These are phyloP conservation scores for Gracilaria domingensis DNA, from an alignment of 23 red algal species.

Conservation along the genomic window DNA sequence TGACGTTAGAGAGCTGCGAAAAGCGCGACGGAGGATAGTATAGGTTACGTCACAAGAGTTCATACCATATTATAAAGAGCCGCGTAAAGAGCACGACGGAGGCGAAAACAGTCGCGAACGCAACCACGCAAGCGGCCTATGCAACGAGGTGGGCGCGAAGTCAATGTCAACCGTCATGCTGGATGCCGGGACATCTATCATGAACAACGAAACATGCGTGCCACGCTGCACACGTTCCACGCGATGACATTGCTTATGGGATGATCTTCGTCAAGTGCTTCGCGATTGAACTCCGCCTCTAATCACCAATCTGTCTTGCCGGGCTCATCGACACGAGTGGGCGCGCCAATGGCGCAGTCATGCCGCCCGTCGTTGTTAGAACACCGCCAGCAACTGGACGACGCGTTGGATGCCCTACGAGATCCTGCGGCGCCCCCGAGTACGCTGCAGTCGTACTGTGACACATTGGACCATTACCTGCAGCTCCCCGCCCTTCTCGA, in stretches of 20 bases:
- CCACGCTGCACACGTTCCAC: constrained; percentile 5
- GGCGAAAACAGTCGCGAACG: not conserved
- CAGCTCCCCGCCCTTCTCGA: constrained; percentile 69
- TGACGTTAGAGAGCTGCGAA: not conserved
- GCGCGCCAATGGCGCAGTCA: not conserved
- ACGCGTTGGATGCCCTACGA: not conserved
- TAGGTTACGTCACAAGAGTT: not conserved
- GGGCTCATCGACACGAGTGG: not conserved
- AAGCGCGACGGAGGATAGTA: not conserved
- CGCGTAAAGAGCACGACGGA: not conserved
- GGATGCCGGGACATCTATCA: too few species aligned
- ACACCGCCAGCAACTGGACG: constrained; percentile 23
- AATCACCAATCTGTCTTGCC: not conserved
- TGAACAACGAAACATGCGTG: not conserved
- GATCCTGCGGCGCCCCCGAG: not conserved
- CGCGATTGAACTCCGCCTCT: too few species aligned
- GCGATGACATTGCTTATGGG: not conserved
- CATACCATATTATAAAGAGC: constrained; percentile 4
- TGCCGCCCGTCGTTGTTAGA: constrained; percentile 15
- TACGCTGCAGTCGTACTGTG: constrained; percentile 12
- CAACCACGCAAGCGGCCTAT: not conserved
- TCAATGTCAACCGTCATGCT: too few species aligned
- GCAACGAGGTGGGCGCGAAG: not conserved
- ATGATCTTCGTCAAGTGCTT: not conserved
- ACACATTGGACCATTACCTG: constrained; percentile 59